A percentile compares a stretch with the other conserved stretches of the same genome.
phyloP scores from a whole-genome alignment of 139 green algal species.

The Pseudopediastrum boryanum region DNA sequence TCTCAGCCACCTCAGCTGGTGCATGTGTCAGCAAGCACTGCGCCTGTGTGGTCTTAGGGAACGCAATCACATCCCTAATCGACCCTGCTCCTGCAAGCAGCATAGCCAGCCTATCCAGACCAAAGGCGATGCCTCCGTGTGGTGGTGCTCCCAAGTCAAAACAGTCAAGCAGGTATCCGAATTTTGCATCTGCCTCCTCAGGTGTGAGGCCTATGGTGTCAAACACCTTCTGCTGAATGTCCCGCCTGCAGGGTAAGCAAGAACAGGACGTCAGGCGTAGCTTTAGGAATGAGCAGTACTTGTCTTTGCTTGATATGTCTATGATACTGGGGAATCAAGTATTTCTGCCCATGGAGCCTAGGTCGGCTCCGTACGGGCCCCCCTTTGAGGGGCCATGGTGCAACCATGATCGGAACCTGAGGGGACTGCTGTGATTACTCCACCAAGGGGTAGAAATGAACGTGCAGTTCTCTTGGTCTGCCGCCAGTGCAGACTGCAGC shows the following conservation, averaged over 20 bases:
- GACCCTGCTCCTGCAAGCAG: slow-evolving; percentile 80
- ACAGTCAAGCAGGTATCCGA: slow-evolving; percentile 86
- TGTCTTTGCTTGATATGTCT: too few relatives aligned
- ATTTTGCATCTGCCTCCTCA: slow-evolving; percentile 82
- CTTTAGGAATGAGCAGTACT: too few relatives aligned
- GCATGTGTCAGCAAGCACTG: slow-evolving; percentile 89
- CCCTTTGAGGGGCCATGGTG: too few relatives aligned
- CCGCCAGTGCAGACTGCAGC: too few relatives aligned
- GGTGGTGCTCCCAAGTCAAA: slow-evolving; percentile 90
- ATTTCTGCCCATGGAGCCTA: too few relatives aligned
- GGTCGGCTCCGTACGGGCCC: too few relatives aligned
- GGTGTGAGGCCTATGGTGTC: slow-evolving; percentile 84
- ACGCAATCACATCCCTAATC: slow-evolving; percentile 99
- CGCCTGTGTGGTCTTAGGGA: slow-evolving; percentile 94
- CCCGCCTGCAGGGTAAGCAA: slow-evolving; percentile 52
- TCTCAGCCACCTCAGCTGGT: slow-evolving; percentile 57
- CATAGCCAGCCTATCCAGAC: slow-evolving; percentile 95
- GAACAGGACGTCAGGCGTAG: not conserved
- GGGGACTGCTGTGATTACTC: too few relatives aligned
- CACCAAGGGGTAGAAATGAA: too few relatives aligned
- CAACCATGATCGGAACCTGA: not conserved
- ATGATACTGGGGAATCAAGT: too few relatives aligned
- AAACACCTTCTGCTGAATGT: slow-evolving; percentile 94
- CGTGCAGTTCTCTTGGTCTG: too few relatives aligned
- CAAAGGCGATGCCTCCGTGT: slow-evolving; percentile 93